Evolutionary conservation across 1,284 basidiomycete species (phyloP).

Genomic region (Cerrena zonata): DNA sequence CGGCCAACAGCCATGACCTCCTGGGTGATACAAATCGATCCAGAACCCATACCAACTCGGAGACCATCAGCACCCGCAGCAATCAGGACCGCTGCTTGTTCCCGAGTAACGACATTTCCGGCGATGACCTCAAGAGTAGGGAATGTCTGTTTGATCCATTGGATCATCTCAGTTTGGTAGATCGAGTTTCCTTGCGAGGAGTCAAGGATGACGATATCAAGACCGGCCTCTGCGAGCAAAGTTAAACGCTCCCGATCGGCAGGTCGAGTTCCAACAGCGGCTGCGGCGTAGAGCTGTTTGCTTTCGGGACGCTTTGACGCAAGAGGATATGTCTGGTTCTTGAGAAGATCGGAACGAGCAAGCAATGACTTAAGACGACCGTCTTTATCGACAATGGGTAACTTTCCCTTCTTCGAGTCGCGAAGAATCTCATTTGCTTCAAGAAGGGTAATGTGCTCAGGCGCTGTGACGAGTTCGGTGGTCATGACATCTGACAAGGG

Average conservation of each 20-base stretch:
- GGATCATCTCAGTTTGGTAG: conserved; percentile 92
- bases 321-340: conserved; percentile 95
- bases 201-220: conserved; percentile 94
- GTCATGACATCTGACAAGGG: conserved; percentile 91
- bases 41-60: conserved; percentile 95
- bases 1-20: conserved; percentile 99
- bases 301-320: conserved; percentile 87
- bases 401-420: conserved; percentile 95
- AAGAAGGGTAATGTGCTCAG: conserved; percentile 79
- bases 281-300: conserved; percentile 96
- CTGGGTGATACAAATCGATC: conserved; percentile 98
- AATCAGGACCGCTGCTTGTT: conserved; percentile 93
- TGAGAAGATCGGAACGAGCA: conserved; percentile 92
- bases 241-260: conserved; percentile 82
- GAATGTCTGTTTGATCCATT: conserved; percentile 86
- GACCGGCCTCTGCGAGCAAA: conserved; percentile 86
- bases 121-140: conserved; percentile 89
- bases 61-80: conserved; percentile 91
- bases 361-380: conserved; percentile 83
- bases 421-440: conserved; percentile 94
- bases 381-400: conserved; percentile 78
- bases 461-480: conserved; percentile 75
- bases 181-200: conserved; percentile 95
- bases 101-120: conserved; percentile 96
- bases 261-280: conserved; percentile 92